A percentile compares a stretch with the other conserved stretches of the same genome.
These are phyloP conservation scores for Aspergillus sp. DNA, from an alignment of 2,329 filamentous ascomycete species.

Conservation along the genomic window DNA sequence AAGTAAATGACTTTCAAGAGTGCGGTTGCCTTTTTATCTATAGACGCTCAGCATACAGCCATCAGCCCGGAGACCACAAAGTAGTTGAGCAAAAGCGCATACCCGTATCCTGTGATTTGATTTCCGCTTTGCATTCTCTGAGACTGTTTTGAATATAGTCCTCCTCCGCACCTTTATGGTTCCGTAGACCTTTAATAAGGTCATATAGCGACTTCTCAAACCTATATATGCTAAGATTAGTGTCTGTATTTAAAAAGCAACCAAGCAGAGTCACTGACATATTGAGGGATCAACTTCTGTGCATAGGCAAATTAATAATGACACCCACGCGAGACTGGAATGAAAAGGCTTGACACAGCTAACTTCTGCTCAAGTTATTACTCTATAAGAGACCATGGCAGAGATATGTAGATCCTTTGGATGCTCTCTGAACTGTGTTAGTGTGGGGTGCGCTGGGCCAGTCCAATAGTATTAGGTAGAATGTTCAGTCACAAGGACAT, in stretches of 20 bases:
- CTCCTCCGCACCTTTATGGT: conserved; percentile 89
- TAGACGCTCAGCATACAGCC: conserved; percentile 5
- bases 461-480: too few species aligned
- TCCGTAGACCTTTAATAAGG: conserved; percentile 91
- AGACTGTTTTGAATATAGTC: conserved; percentile 90
- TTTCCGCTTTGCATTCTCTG: conserved; percentile 91
- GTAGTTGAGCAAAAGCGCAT: conserved; percentile 24
- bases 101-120: conserved; percentile 90
- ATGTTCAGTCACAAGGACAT: too few species aligned
- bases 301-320: too few species aligned
- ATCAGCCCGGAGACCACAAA: too few species aligned
- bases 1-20: conserved; percentile 93
- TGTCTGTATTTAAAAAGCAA: background rate
- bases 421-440: too few species aligned
- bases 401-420: too few species aligned
- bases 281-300: background rate
- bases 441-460: too few species aligned
- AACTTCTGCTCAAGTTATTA: too few species aligned
- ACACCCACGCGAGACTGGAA: background rate
- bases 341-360: background rate
- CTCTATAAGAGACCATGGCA: too few species aligned
- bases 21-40: conserved; percentile 91
- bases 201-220: conserved; percentile 99
- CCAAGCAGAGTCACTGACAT: background rate
- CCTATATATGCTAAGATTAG: conserved; percentile 44